Evolutionary conservation across 441 rosid genomes (phyloP).

Genomic region (Adansonia gregorii): DNA sequence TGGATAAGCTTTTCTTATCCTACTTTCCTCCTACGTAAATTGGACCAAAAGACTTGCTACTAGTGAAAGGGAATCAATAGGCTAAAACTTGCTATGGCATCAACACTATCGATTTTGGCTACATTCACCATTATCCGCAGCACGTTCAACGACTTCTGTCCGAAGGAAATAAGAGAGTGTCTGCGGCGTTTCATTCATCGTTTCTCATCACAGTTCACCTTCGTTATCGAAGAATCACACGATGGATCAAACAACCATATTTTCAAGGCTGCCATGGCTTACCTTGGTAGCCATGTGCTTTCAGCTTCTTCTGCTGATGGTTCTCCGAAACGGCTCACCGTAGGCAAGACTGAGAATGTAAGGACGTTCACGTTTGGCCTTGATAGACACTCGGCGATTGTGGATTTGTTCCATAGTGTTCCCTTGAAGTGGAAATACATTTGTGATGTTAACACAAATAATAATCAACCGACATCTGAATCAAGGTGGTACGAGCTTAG

Average conservation of each 20-base stretch:
- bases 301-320: conserved; percentile 12
- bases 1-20: neutral
- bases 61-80: neutral
- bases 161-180: conserved; percentile 35
- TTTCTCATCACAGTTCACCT: conserved; percentile 35
- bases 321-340: conserved; percentile 33
- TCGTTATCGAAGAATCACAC: conserved; percentile 39
- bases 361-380: conserved; percentile 35
- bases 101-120: conserved; percentile 37
- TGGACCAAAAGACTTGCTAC: neutral
- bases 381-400: conserved; percentile 33
- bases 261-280: conserved; percentile 31
- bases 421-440: conserved; percentile 38
- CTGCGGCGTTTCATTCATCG: conserved; percentile 32
- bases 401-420: conserved; percentile 33
- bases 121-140: conserved; percentile 38
- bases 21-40: neutral
- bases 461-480: conserved; percentile 24
- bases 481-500: conserved; percentile 52
- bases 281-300: conserved; percentile 33
- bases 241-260: conserved; percentile 41
- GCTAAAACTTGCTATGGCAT: conserved; percentile 30
- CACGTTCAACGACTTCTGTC: conserved; percentile 33
- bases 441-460: conserved; percentile 30
- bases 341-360: conserved; percentile 37